A percentile compares a stretch with the other conserved stretches of the same genome.
These are phyloP conservation scores for Kentomonas sorsogonicus DNA, from an alignment of 208 protist species.

Conservation along the genomic window DNA sequence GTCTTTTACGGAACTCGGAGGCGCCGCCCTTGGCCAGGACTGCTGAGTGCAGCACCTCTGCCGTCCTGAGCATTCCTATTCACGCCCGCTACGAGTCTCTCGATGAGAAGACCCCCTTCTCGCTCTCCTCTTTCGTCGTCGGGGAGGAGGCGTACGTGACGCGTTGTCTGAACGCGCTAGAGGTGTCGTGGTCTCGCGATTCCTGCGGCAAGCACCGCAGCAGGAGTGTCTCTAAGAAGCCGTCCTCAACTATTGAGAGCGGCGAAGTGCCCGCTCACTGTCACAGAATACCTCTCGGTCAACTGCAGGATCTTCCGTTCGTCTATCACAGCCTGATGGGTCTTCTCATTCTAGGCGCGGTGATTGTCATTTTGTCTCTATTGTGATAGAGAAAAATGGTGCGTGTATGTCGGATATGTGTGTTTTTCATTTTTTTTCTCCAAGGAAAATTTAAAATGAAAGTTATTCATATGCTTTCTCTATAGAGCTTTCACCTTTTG, in stretches of 20 bases:
- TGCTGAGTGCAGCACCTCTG: background rate
- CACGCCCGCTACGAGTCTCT: slow-evolving; percentile 72
- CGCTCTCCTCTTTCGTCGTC: slow-evolving; percentile 29
- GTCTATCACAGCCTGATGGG: slow-evolving; percentile 50
- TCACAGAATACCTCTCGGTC: slow-evolving; percentile 43
- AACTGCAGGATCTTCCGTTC: slow-evolving; percentile 44
- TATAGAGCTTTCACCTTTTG: no score
- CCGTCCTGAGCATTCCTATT: slow-evolving; percentile 59
- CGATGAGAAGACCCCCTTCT: slow-evolving; percentile 35
- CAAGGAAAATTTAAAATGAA: no score
- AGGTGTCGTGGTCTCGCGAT: slow-evolving; percentile 16
- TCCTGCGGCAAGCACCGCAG: slow-evolving; percentile 6
- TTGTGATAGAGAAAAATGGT: background rate
- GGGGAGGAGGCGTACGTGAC: slow-evolving; percentile 33
- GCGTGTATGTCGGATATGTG: no score
- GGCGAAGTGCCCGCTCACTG: slow-evolving; percentile 20
- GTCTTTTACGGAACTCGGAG: slow-evolving; percentile 4
- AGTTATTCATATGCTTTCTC: no score
- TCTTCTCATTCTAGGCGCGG: slow-evolving; percentile 43
- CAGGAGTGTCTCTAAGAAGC: no score
- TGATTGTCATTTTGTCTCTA: slow-evolving; percentile 31
- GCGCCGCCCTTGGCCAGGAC: no score
- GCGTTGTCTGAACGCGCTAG: slow-evolving; percentile 39
- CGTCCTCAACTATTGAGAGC: background rate
- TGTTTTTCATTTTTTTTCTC: no score